Percentiles rank a stretch among this genome's conserved stretches.
phyloP scores from a whole-genome alignment of 2,329 filamentous ascomycete genomes.

The Penicillium nordicum region DNA sequence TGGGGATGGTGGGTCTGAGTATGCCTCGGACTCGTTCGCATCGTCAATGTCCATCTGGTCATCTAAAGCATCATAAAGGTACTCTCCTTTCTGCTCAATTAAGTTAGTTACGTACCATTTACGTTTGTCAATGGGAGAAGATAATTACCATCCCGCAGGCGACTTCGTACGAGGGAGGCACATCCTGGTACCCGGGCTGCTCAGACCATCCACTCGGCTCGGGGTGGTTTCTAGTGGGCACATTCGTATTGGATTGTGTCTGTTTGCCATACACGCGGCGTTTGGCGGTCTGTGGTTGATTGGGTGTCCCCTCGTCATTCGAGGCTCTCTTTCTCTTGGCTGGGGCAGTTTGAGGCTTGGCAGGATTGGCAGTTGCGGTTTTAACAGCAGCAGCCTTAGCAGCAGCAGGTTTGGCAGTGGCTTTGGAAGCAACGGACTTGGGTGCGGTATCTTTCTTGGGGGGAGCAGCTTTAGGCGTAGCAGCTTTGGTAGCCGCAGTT shows the following conservation, averaged over 20 bases:
- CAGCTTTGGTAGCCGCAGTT: neutral
- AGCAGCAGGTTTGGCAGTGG: neutral
- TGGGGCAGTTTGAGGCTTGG: too few relatives aligned
- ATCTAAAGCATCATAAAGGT: neutral
- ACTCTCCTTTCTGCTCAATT: neutral
- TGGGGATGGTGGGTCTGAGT: neutral
- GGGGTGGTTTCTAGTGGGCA: too few relatives aligned
- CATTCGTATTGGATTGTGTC: neutral
- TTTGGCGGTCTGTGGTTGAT: neutral
- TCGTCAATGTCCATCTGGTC: neutral
- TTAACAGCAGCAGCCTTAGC: neutral
- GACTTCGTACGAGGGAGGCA: neutral
- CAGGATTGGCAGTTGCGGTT: too few relatives aligned
- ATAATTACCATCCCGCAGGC: neutral
- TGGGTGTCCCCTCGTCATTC: neutral
- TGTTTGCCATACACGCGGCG: neutral
- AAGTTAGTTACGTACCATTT: neutral
- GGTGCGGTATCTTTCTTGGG: neutral
- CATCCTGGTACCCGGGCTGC: neutral
- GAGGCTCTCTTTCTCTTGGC: neutral
- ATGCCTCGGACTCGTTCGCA: neutral
- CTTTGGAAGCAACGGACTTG: neutral
- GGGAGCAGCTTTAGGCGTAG: neutral
- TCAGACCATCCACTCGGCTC: neutral
- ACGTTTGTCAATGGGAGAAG: neutral